These are phyloP conservation scores for Ganoderma sp. DNA, from an alignment of 1,284 basidiomycete genomes.

Conservation along the genomic window DNA sequence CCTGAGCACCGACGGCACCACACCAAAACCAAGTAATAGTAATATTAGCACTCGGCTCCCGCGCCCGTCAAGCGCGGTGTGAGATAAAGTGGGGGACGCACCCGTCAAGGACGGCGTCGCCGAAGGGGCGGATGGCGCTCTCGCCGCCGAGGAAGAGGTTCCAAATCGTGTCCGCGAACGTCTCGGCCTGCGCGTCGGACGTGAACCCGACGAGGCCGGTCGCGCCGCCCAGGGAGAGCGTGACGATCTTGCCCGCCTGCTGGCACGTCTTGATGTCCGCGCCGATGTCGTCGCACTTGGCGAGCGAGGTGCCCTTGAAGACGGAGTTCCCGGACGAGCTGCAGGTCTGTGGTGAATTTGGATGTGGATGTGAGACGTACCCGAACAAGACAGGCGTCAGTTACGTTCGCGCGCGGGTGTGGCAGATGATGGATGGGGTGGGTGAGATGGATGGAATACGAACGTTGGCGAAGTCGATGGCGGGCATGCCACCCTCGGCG, in stretches of 20 bases:
- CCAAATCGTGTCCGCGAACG: constrained; percentile 66
- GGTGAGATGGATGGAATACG: constrained; percentile 33
- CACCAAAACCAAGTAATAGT: not conserved
- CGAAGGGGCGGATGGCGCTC: constrained; percentile 60
- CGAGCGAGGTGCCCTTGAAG: constrained; percentile 61
- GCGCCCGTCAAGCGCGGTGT: not conserved
- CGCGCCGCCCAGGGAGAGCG: constrained; percentile 65
- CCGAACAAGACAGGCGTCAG: not conserved
- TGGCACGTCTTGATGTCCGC: constrained; percentile 64
- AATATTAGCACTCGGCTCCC: constrained; percentile 11
- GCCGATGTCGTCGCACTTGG: constrained; percentile 57
- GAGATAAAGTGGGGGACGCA: constrained; percentile 37
- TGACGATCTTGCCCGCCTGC: constrained; percentile 66
- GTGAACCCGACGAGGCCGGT: constrained; percentile 57
- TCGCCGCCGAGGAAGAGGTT: constrained; percentile 65
- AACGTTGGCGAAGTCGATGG: constrained; percentile 64
- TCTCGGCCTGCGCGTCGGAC: constrained; percentile 54
- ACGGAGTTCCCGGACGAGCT: constrained; percentile 46
- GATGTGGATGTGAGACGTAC: too few relatives aligned
- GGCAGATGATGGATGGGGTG: not conserved
- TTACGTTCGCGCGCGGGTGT: too few relatives aligned
- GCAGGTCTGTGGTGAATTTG: constrained; percentile 48
- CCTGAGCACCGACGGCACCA: constrained; percentile 38
- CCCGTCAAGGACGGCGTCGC: constrained; percentile 66
- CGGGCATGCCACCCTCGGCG: constrained; percentile 56